Percentiles rank a stretch among this genome's conserved stretches.
Conservation (phyloP, 805 yeast genomes). For the Saccharomyces paradoxus region DNA sequence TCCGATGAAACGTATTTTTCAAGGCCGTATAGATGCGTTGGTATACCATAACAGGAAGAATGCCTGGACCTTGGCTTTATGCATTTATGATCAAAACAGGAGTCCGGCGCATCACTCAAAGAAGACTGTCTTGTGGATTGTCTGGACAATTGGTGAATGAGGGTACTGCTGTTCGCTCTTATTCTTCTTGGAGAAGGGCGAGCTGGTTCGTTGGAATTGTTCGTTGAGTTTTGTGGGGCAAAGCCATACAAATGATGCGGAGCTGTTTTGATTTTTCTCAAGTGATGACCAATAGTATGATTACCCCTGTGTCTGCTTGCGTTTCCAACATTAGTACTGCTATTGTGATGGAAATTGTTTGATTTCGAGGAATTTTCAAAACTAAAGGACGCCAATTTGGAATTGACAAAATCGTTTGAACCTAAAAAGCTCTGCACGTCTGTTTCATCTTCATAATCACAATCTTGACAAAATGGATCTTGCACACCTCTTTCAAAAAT, state of each 20-base stretch:
- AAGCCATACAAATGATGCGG: slow-evolving; percentile 1
- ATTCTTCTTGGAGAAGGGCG: background rate
- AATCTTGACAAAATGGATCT: slow-evolving; percentile 22
- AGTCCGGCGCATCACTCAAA: background rate
- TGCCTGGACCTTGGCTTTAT: slow-evolving; percentile 3
- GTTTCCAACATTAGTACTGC: background rate
- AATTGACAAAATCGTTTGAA: background rate
- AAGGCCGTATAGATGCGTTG: slow-evolving; percentile 25
- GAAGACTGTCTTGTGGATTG: background rate
- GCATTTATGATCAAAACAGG: background rate
- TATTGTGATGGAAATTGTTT: background rate
- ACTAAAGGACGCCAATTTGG: background rate
- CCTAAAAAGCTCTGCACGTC: background rate
- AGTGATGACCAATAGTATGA: background rate
- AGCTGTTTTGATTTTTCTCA: slow-evolving; percentile 4
- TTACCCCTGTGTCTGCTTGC: background rate
- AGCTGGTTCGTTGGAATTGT: background rate
- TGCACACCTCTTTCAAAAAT: slow-evolving; percentile 26
- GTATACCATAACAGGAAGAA: slow-evolving; percentile 15
- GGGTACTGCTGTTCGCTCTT: slow-evolving; percentile 10
- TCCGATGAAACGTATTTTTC: slow-evolving; percentile 24
- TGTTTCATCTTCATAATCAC: slow-evolving; percentile 17
- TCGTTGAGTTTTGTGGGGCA: background rate
- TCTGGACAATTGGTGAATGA: slow-evolving; percentile 9
- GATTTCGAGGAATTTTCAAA: background rate